A percentile compares a stretch with the other conserved stretches of the same genome.
Evolutionary conservation across 176 grass and related monocot genomes (phyloP).

Genomic region (Tillandsia fasciculata): DNA sequence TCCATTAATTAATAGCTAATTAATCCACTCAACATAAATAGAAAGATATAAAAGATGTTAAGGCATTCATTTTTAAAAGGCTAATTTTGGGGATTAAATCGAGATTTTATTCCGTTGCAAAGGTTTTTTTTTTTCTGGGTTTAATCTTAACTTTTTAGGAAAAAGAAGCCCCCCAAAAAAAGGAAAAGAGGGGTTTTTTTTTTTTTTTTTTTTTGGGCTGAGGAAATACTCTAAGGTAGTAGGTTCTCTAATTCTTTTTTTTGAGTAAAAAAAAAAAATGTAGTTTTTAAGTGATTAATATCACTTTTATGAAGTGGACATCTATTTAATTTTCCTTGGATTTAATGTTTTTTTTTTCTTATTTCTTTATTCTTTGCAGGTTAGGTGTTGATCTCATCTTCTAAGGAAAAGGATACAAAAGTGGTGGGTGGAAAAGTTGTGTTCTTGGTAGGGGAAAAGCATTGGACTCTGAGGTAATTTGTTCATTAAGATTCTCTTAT

Average conservation of each 20-base stretch:
- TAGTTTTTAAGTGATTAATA: too few relatives aligned
- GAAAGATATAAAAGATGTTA: background rate
- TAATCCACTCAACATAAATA: background rate
- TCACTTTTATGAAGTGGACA: background rate
- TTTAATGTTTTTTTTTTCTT: background rate
- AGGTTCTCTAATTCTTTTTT: too few relatives aligned
- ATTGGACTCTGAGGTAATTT: background rate
- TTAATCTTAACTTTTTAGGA: too few relatives aligned
- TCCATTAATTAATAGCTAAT: slow-evolving; percentile 12
- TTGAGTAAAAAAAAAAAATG: too few relatives aligned
- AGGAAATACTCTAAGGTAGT: background rate
- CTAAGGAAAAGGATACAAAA: background rate
- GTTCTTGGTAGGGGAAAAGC: background rate
- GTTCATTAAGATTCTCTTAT: background rate
- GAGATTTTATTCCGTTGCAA: background rate
- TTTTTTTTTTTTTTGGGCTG: background rate
- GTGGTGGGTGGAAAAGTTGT: background rate
- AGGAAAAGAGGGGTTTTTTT: background rate
- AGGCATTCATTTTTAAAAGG: too few relatives aligned
- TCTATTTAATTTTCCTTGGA: background rate
- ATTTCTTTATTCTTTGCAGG: background rate
- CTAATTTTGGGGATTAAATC: too few relatives aligned
- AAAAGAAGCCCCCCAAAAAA: too few relatives aligned
- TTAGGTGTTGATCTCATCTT: background rate
- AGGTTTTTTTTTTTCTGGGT: background rate